phyloP scores from a whole-genome alignment of 2,329 filamentous ascomycete genomes.

The Kalaharituber pfeilii region DNA sequence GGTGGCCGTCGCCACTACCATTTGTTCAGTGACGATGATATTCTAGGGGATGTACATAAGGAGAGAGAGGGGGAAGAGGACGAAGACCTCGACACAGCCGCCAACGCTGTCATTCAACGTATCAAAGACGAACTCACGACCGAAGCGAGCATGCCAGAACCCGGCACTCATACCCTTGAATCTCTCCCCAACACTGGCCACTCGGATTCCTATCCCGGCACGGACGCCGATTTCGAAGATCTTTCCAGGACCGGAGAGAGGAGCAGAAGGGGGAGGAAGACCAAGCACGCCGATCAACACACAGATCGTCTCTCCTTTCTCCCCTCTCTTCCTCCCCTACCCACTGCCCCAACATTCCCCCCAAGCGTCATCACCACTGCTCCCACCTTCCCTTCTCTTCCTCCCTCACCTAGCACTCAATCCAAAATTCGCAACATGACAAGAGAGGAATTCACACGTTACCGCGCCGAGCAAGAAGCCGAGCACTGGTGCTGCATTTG shows the following conservation, averaged over 20 bases:
- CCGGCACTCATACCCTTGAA: constrained; percentile 6
- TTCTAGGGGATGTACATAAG: neutral
- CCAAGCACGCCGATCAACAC: neutral
- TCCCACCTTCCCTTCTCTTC: neutral
- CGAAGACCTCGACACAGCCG: constrained; percentile 2
- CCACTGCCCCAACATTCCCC: constrained; percentile 6
- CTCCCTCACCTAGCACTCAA: neutral
- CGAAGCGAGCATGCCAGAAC: no score
- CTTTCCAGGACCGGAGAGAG: no score
- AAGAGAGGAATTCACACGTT: neutral
- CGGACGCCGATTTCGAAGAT: no score
- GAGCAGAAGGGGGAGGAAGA: no score
- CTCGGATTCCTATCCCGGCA: neutral
- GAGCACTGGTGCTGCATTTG: constrained; percentile 13
- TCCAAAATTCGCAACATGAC: neutral
- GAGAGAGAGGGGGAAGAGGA: neutral
- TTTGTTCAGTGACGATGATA: neutral
- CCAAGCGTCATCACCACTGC: constrained; percentile 7
- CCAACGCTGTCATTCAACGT: constrained; percentile 7
- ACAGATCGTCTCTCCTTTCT: neutral
- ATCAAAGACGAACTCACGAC: constrained; percentile 14
- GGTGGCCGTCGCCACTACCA: neutral
- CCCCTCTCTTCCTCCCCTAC: neutral
- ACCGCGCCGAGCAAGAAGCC: neutral
- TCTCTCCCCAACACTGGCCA: constrained; percentile 10